Conservation (phyloP, 305 asterid genomes). For the Fraxinus floribunda region DNA sequence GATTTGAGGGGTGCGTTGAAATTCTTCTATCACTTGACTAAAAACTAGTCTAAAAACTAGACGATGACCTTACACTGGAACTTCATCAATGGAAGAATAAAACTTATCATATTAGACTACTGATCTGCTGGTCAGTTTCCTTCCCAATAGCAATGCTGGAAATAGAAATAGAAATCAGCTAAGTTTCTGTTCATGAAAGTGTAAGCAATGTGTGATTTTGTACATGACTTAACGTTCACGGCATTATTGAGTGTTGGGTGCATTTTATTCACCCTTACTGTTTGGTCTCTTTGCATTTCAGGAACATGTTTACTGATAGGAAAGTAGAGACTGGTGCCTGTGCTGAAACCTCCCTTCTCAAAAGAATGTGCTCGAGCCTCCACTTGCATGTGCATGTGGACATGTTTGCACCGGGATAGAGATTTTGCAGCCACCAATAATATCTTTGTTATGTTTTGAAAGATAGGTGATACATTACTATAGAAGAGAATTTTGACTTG, state of each 20-base stretch:
- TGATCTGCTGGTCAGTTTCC: background rate
- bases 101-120: background rate
- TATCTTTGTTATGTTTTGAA: background rate
- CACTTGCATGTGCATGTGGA: background rate
- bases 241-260: background rate
- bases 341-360: background rate
- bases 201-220: background rate
- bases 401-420: background rate
- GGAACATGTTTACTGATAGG: background rate
- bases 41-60: background rate
- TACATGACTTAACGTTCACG: background rate
- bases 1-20: background rate
- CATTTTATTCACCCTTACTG: background rate
- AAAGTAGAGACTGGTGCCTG: background rate
- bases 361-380: background rate
- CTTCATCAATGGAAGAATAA: background rate
- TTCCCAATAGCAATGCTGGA: background rate
- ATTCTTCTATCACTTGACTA: background rate
- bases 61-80: background rate
- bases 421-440: background rate
- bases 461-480: background rate
- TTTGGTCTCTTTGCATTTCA: background rate
- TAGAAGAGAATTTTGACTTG: background rate
- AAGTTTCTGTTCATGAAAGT: background rate
- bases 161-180: background rate